Base-by-base conservation (phyloP, 2,329 filamentous ascomycete genomes). In the Claviceps maximensis region DNA sequence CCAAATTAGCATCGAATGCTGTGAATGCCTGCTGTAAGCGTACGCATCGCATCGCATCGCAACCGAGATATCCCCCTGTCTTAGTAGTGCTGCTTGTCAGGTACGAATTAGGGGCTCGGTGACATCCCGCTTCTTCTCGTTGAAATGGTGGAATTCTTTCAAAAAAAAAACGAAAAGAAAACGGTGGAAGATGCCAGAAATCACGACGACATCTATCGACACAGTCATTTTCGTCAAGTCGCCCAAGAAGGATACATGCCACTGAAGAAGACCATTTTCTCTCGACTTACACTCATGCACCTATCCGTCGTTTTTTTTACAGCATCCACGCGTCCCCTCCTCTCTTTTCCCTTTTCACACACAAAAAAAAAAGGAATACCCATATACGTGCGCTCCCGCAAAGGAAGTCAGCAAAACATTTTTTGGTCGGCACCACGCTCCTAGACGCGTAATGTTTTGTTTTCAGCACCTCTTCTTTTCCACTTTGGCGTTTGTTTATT, bases 21-120 rank as follows among this genome's bases (percentile, higher is more conserved):
- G 71, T 59, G 70, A 73, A 53, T 72, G 70, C 57, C 61, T 69
- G 54, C 62, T 62, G 55, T 70, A 65, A 62, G 47, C 29, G 50
- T 29, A 7, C 27, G 15, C 23, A 23, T n/a, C n/a, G n/a, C n/a
- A n/a, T n/a, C n/a, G n/a, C n/a, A n/a, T n/a, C n/a, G 41, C 41
- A 19, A 17, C 45, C 45, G 27, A 31, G 44, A 46, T 29, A n/a
- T 5, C 25, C 9, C 6, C 12, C 23, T 21, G 19, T 17, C 49
- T n/a, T 4, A 13, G n/a, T 44, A 17, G 27, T 33, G 15, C 25
- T 21, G 38, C 33, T 12, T 33, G 33, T 41, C 13, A 3, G 12
- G n/a, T 13, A 44, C 40, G 23, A 19, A 33, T 21, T 12, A 17
- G 40, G 49, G 49, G 38, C 21, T 25, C 21, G 12, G 21, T 1